These are phyloP conservation scores for Pleurotus citrinopileatus DNA, from an alignment of 768 basidiomycete genomes.

Conservation along the genomic window DNA sequence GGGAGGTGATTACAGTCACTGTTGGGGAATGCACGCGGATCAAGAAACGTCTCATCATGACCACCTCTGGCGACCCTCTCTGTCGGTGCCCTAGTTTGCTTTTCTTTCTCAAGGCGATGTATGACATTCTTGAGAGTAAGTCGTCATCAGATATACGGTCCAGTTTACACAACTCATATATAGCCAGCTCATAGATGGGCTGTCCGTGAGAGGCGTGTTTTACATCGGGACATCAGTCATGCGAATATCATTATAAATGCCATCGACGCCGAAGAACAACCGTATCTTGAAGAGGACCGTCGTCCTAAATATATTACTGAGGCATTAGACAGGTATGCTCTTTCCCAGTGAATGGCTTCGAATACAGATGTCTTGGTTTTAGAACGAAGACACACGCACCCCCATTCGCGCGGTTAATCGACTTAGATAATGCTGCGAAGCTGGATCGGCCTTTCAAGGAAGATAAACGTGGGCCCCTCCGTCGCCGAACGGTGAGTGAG, in stretches of 20 bases:
- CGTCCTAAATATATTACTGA: conserved; percentile 7
- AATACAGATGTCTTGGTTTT: too few relatives aligned
- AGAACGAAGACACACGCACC: not conserved
- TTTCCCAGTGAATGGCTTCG: not conserved
- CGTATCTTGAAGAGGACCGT: not conserved
- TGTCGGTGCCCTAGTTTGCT: not conserved
- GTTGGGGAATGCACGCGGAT: not conserved
- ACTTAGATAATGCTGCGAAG: not conserved
- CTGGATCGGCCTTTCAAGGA: not conserved
- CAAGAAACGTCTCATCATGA: conserved; percentile 2
- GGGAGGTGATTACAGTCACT: not conserved
- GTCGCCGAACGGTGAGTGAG: not conserved
- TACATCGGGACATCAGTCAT: conserved; percentile 10
- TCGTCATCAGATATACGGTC: not conserved
- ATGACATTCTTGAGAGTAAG: not conserved
- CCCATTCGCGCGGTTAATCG: not conserved
- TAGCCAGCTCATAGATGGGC: conserved; percentile 1
- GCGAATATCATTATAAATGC: conserved; percentile 1
- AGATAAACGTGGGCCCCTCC: not conserved
- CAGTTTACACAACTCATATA: not conserved
- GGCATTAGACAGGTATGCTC: not conserved
- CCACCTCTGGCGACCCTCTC: not conserved
- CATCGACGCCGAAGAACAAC: not conserved
- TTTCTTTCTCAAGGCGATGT: conserved; percentile 8
- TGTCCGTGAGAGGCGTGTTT: not conserved